Evolutionary conservation across 2,329 filamentous ascomycete genomes (phyloP), one percentile per base, ranked within the genome.

Genomic region (Raffaelea ambrosiae): DNA sequence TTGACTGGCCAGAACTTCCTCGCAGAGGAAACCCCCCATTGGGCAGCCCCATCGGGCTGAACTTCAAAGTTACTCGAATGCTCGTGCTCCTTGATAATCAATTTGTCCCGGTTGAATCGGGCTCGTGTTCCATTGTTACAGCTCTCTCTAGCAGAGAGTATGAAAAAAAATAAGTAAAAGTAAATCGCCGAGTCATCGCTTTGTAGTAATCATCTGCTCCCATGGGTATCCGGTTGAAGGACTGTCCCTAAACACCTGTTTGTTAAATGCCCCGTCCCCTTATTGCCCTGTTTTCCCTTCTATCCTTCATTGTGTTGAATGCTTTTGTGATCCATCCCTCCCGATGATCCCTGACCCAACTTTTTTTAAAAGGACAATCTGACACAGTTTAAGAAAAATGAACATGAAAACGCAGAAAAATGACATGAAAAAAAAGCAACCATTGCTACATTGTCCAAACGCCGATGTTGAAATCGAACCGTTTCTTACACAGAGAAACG

Each of bases 331-430:
- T 40, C 39, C 16, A 13, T 38, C n/a, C n/a, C n/a, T n/a, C n/a
- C 35, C 35, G 35, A 38, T 38, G 35, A 38, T 38, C 35, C 35
- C 13, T 38, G 35, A 29, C 35, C 35, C 35, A 38, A 38, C 35
- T 21, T 46, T 22, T 23, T 31, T 38, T 16, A 18, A 36, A 36
- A 14, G 33, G 14, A 38, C 14, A 40, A 43, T 29, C 13, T 29
- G 26, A 41, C 23, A 41, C 14, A 39, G 29, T 5, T 23, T 31
- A 54, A 43, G 47, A 49, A 67, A 74, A 76, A 47, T 44, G 21
- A n/a, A 18, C 31, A 42, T 44, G 16, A 20, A 41, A 36, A 43
- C 8, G 8, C 16, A n/a, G 19, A 46, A 46, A 48, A 11, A 8
- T 46, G 29, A 26, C 18, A 33, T 14, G 13, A 43, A 43, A 23